These are phyloP conservation scores for Staphylotrichum tortipilum DNA, from an alignment of 495 filamentous ascomycete species.

Conservation along the genomic window DNA sequence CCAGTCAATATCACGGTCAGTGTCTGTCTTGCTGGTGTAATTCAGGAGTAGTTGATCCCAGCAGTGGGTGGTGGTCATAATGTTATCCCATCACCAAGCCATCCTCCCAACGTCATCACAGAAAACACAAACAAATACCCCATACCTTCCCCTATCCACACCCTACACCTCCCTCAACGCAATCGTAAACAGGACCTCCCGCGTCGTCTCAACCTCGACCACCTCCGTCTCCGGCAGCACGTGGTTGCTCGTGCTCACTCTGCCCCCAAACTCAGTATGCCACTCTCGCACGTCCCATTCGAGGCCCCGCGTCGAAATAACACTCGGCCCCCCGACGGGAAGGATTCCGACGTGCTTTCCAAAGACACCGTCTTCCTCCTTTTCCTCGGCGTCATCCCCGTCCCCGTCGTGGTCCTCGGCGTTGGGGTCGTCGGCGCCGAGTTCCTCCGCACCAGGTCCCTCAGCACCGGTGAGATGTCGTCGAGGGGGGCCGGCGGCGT, in stretches of 20 bases:
- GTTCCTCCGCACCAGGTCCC: too few relatives aligned
- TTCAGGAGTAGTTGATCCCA: background rate
- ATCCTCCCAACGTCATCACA: too few relatives aligned
- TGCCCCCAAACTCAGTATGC: slow-evolving; percentile 72
- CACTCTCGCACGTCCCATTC: slow-evolving; percentile 84
- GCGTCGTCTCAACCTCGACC: slow-evolving; percentile 54
- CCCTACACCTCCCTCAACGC: slow-evolving; percentile 43
- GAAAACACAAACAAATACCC: background rate
- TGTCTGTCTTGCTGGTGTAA: too few relatives aligned
- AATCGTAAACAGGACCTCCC: slow-evolving; percentile 76
- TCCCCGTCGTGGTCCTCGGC: too few relatives aligned
- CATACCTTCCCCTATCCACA: background rate
- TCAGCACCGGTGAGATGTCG: too few relatives aligned
- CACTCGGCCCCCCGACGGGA: slow-evolving; percentile 62
- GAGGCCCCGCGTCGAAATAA: slow-evolving; percentile 68
- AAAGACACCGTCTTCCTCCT: slow-evolving; percentile 23
- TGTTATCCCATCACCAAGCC: too few relatives aligned
- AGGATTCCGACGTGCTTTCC: slow-evolving; percentile 73
- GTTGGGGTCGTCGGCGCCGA: too few relatives aligned
- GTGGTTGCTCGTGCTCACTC: slow-evolving; percentile 91
- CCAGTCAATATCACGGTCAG: background rate
- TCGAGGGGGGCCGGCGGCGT: too few relatives aligned
- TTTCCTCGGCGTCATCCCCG: slow-evolving; percentile 15
- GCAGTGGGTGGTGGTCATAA: too few relatives aligned
- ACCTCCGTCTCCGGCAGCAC: slow-evolving; percentile 43